phyloP scores from a whole-genome alignment of 495 filamentous ascomycete genomes.

The Xylaria castorea region DNA sequence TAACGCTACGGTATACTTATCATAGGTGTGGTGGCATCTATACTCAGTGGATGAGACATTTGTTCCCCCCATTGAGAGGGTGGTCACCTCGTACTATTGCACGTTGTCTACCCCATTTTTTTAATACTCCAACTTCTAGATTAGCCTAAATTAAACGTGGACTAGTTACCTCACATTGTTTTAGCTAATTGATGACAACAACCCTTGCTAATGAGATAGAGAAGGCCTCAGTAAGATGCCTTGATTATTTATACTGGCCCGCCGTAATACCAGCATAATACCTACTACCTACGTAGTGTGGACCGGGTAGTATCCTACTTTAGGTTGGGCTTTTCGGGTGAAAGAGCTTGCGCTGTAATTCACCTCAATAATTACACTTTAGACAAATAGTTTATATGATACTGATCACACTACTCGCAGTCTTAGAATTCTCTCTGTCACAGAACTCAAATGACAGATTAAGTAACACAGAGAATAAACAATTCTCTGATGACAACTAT shows the following conservation, averaged over 20 bases:
- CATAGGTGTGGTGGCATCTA: too few species aligned
- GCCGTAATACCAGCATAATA: neutral
- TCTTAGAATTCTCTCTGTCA: neutral
- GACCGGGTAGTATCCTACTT: neutral
- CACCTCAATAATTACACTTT: neutral
- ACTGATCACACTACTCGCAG: neutral
- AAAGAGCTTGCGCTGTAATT: neutral
- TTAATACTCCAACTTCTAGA: neutral
- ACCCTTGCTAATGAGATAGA: neutral
- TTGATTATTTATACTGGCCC: neutral
- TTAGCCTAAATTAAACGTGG: slow-evolving; percentile 5
- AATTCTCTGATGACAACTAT: neutral
- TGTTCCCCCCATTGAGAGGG: neutral
- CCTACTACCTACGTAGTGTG: neutral
- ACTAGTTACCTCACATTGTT: neutral
- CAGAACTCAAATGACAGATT: neutral
- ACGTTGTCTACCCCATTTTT: neutral
- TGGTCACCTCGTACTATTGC: neutral
- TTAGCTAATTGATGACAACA: neutral
- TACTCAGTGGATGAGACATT: neutral
- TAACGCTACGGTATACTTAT: neutral
- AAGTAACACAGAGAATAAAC: neutral
- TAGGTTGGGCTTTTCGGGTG: neutral
- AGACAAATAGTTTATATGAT: neutral
- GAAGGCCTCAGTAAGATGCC: neutral